Conservation (phyloP, 2,329 filamentous ascomycete species). For the Hypoxylon sp. region DNA sequence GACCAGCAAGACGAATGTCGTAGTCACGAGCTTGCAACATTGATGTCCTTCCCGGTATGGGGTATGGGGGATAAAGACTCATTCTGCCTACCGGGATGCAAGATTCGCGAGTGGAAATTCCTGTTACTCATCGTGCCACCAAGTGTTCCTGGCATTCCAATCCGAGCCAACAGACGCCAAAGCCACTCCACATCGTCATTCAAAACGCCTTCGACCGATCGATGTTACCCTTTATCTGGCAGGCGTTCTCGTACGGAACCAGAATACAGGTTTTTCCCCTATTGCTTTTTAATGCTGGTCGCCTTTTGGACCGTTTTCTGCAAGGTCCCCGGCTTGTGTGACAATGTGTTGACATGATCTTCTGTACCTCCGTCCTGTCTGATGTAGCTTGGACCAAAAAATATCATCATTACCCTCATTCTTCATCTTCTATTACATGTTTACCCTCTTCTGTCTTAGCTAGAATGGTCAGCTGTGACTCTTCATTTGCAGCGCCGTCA, state of each 20-base stretch:
- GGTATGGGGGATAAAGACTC: slow-evolving; percentile 38
- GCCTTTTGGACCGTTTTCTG: slow-evolving; percentile 46
- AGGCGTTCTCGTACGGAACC: slow-evolving; percentile 39
- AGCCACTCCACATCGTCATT: slow-evolving; percentile 27
- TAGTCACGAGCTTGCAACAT: slow-evolving; percentile 36
- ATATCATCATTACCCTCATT: slow-evolving; percentile 9
- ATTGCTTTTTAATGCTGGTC: slow-evolving; percentile 39
- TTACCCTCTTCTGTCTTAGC: slow-evolving; percentile 29
- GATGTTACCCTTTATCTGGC: slow-evolving; percentile 40
- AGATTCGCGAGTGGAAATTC: slow-evolving; percentile 35
- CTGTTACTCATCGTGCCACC: slow-evolving; percentile 25
- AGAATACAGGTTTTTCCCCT: slow-evolving; percentile 37
- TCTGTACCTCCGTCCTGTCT: slow-evolving; percentile 11
- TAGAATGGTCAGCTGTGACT: slow-evolving; percentile 13
- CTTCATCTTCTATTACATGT: slow-evolving; percentile 22
- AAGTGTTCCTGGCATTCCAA: slow-evolving; percentile 32
- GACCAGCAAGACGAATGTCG: slow-evolving; percentile 30
- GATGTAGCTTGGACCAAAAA: slow-evolving; percentile 30
- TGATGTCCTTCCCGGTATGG: slow-evolving; percentile 45
- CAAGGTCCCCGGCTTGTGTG: slow-evolving; percentile 46
- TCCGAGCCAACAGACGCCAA: slow-evolving; percentile 34
- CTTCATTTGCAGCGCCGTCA: slow-evolving; percentile 19
- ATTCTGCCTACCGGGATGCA: slow-evolving; percentile 25
- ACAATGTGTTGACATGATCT: slow-evolving; percentile 27
- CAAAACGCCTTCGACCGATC: slow-evolving; percentile 25